Evolutionary conservation across 345 rosid species (phyloP).

Genomic region (Garcia nutans): DNA sequence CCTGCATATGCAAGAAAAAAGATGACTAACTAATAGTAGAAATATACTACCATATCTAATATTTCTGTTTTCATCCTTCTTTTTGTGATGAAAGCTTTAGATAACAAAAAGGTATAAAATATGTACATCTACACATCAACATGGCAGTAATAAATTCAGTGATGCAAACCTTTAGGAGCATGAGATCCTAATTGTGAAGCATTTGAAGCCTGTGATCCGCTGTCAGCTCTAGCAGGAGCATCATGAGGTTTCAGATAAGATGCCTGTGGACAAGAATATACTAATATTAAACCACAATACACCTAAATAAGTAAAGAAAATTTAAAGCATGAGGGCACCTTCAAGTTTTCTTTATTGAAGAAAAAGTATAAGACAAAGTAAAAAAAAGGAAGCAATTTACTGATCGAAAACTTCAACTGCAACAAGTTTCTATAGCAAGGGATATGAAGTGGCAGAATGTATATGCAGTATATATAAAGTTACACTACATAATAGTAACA

Average conservation of each 20-base stretch:
- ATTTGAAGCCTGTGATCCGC: slow-evolving; percentile 48
- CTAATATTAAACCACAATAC: slow-evolving; percentile 2
- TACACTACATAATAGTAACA: not conserved
- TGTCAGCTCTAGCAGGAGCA: slow-evolving; percentile 47
- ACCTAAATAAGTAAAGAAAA: not conserved
- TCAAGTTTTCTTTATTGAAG: not conserved
- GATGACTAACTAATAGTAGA: slow-evolving; percentile 1
- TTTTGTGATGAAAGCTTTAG: not conserved
- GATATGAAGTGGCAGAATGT: not conserved
- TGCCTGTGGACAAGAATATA: slow-evolving; percentile 43
- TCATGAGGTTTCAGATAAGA: slow-evolving; percentile 56
- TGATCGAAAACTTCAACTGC: not conserved
- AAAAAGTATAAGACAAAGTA: not conserved
- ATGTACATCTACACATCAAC: not conserved
- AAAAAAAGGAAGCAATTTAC: not conserved
- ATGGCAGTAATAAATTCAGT: slow-evolving; percentile 4
- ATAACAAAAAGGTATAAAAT: not conserved
- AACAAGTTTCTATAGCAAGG: not conserved
- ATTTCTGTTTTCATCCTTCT: not conserved
- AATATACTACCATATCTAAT: not conserved
- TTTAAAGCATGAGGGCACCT: not conserved
- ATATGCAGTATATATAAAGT: not conserved
- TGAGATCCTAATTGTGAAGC: slow-evolving; percentile 50
- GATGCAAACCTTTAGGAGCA: slow-evolving; percentile 57
- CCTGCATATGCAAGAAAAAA: slow-evolving; percentile 29